phyloP scores from a whole-genome alignment of 2,329 filamentous ascomycete species.

The Diplodia seriata region DNA sequence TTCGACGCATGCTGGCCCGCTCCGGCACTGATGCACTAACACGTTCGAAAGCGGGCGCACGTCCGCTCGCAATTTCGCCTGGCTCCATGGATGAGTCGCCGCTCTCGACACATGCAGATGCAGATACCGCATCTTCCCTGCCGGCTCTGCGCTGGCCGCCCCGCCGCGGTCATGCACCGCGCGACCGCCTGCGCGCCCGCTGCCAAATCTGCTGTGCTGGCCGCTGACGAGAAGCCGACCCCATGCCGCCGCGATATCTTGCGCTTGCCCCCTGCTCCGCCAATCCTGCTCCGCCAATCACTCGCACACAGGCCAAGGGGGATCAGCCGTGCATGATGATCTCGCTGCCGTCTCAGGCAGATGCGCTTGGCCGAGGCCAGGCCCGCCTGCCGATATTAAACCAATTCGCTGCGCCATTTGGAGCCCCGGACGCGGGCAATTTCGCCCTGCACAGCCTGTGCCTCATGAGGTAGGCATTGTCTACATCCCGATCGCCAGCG shows the following conservation, averaged over 20 bases:
- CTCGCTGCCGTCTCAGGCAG: constrained; percentile 21
- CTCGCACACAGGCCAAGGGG: constrained; percentile 26
- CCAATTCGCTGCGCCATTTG: constrained; percentile 26
- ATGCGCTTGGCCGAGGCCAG: constrained; percentile 25
- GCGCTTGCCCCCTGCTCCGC: constrained; percentile 25
- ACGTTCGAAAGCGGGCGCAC: constrained; percentile 14
- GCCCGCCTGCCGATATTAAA: constrained; percentile 27
- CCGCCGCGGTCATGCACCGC: not conserved
- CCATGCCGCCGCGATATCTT: not conserved
- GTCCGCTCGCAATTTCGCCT: constrained; percentile 26
- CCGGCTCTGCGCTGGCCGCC: not conserved
- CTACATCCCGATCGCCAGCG: not conserved
- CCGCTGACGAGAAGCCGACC: not conserved
- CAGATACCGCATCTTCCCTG: constrained; percentile 9
- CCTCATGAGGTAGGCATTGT: not conserved
- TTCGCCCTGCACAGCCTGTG: not conserved
- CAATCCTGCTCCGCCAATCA: constrained; percentile 31
- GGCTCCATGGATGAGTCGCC: constrained; percentile 20
- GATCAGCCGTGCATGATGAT: constrained; percentile 29
- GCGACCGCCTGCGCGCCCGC: not conserved
- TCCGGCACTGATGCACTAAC: constrained; percentile 14
- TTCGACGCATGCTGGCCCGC: constrained; percentile 12
- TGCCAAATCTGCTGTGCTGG: not conserved
- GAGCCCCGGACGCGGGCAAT: constrained; percentile 2
- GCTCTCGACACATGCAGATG: constrained; percentile 11